Percentiles rank a stretch among this genome's conserved stretches.
Conservation (phyloP, 495 filamentous ascomycete species). For the Aspergillus ellipticus region DNA sequence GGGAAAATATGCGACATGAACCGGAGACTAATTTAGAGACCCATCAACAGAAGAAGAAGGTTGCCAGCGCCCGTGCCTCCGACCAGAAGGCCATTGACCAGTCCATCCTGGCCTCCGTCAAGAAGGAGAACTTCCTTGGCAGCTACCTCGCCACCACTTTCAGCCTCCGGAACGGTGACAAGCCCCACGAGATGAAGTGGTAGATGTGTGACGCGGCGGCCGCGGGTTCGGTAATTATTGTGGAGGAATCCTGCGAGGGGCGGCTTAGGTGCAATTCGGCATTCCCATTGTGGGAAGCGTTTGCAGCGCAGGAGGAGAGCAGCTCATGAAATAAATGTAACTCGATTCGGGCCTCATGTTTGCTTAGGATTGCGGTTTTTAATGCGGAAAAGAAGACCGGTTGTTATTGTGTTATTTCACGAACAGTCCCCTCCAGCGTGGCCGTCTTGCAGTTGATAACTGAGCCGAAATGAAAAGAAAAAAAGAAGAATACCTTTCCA, state of each 20-base stretch:
- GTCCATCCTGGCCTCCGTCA: slow-evolving; percentile 83
- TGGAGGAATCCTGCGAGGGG: slow-evolving; percentile 42
- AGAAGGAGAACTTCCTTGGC: slow-evolving; percentile 87
- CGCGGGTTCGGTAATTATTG: slow-evolving; percentile 48
- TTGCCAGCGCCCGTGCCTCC: slow-evolving; percentile 79
- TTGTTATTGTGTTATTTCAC: slow-evolving; percentile 37
- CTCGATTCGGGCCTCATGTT: slow-evolving; percentile 37
- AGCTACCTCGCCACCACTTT: slow-evolving; percentile 90
- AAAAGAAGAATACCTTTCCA: slow-evolving; percentile 41
- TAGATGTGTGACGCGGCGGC: slow-evolving; percentile 52
- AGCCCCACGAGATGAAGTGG: slow-evolving; percentile 97
- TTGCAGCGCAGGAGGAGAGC: slow-evolving; percentile 30
- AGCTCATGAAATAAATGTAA: slow-evolving; percentile 45
- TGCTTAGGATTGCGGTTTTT: slow-evolving; percentile 31
- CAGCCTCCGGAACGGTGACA: slow-evolving; percentile 95
- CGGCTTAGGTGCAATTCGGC: slow-evolving; percentile 41
- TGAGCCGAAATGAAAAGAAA: slow-evolving; percentile 39
- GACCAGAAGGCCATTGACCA: slow-evolving; percentile 99
- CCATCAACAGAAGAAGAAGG: slow-evolving; percentile 82
- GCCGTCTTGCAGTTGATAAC: slow-evolving; percentile 34
- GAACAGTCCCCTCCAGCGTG: slow-evolving; percentile 27
- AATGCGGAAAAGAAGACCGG: slow-evolving; percentile 18
- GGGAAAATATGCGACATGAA: not conserved
- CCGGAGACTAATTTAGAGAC: slow-evolving; percentile 18
- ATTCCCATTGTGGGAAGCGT: slow-evolving; percentile 19